These are phyloP conservation scores for Paraurostyla sp. DNA, from an alignment of 73 alveolate species.

Conservation along the genomic window DNA sequence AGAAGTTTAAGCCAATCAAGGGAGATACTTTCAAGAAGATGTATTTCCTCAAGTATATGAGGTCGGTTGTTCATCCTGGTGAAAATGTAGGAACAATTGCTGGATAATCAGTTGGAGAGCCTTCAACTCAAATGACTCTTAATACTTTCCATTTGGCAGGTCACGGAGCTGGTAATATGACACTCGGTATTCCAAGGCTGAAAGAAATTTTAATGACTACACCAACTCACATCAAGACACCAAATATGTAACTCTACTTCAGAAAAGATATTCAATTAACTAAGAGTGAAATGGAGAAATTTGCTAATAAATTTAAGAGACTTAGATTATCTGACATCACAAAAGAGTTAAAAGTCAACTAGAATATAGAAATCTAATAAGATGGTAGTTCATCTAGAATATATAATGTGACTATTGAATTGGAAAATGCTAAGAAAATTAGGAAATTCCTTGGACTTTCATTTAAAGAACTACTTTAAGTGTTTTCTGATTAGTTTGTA, in stretches of 20 bases:
- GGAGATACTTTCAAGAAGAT: constrained; percentile 82
- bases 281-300: constrained; percentile 85
- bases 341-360: constrained; percentile 85
- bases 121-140: constrained; percentile 98
- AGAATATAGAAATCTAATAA: constrained; percentile 75
- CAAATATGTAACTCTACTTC: constrained; percentile 93
- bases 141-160: constrained; percentile 99
- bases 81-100: constrained; percentile 99
- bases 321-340: constrained; percentile 88
- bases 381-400: constrained; percentile 64
- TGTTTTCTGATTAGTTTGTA: constrained; percentile 80
- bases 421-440: constrained; percentile 85
- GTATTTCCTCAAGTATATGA: constrained; percentile 89
- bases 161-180: constrained; percentile 98
- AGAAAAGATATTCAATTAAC: constrained; percentile 64
- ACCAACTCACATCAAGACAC: constrained; percentile 95
- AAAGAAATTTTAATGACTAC: constrained; percentile 99
- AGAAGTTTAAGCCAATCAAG: constrained; percentile 51
- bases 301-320: constrained; percentile 90
- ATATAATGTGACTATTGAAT: constrained; percentile 84
- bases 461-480: constrained; percentile 69
- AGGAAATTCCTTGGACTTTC: constrained; percentile 80
- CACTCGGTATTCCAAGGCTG: constrained; percentile 98
- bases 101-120: constrained; percentile 99
- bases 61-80: constrained; percentile 97